Conservation (phyloP, 495 filamentous ascomycete genomes). For the Neurospora discreta region DNA sequence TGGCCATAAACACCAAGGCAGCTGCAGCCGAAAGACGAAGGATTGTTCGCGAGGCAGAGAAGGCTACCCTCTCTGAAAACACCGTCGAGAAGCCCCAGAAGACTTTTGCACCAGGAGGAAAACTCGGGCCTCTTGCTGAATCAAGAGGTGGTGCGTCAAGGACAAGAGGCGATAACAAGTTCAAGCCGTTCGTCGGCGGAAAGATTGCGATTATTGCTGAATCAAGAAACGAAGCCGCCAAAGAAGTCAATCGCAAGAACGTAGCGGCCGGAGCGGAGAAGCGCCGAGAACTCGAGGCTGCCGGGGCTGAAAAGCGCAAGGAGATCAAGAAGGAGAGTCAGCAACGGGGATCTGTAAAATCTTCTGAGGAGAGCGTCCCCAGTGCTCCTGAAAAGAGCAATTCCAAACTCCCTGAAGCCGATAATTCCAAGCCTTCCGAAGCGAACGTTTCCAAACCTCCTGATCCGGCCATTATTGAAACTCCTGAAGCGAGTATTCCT, state of each 20-base stretch:
- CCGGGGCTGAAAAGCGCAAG: neutral
- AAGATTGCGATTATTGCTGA: neutral
- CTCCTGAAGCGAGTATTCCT: neutral
- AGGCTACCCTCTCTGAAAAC: neutral
- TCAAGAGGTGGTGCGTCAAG: neutral
- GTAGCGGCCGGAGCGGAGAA: neutral
- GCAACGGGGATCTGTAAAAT: neutral
- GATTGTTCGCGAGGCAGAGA: neutral
- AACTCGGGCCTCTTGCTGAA: neutral
- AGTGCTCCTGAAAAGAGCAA: neutral
- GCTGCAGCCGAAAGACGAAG: neutral
- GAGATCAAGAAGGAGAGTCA: neutral
- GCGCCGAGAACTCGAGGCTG: neutral
- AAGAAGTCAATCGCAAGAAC: neutral
- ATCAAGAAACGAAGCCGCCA: neutral
- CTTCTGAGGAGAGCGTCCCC: neutral
- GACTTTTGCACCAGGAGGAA: neutral
- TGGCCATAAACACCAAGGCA: neutral
- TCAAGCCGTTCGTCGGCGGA: neutral
- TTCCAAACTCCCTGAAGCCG: neutral
- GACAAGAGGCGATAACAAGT: no score
- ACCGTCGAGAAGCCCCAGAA: neutral
- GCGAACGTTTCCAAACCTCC: neutral
- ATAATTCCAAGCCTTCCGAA: neutral
- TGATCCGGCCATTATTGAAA: neutral